Base-by-base conservation (phyloP, 1,284 basidiomycete genomes). In the Boletus austroedulis region DNA sequence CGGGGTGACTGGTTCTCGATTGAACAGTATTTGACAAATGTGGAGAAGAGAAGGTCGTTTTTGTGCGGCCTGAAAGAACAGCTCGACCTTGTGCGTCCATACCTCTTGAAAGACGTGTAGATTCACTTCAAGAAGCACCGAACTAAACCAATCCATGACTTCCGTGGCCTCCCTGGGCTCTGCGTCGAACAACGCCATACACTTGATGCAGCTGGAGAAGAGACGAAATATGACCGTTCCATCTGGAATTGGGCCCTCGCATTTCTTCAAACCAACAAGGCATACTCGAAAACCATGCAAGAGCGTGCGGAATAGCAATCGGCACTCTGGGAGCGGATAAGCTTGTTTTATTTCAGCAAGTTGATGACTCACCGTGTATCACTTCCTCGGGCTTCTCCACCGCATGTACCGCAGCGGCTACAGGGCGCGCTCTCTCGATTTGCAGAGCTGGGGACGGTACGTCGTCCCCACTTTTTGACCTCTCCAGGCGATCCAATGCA, bases 31-130 rank as follows among this genome's bases (percentile, higher is more conserved):
- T 71, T 98, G 94, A 58, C 93, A 89, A 52, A 99, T 85, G 61
- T 90, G 89, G 68, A 98, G 86, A 53, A 98, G 82, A 56, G 87
- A 80, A 19, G 88, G 85, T 59, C 94, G 90, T 62, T 87, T 86
- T 64, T 89, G 83, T 0, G 90, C 83, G 64, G 84, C 82, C 63
- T 90, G 82, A 73, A 95, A 90, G 77, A 95, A 95, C 69, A 94
- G 89, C 26, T 87, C 87, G 75, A 98, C 90, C 72, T 92, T 92
- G 68, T 86, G 87, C 40, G 90, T 93, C 95, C 92, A 97, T 24
- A 97, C 90, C 73, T 97, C 94, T 69, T 95, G 91, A 73, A 97
- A 95, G 60, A 95, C 88, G 69, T 96, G 91, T 6, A 92, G 80
- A 69, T 97, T 92, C 63, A 94, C 84, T 67, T 95, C 90, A 44